Percentiles rank a stretch among this genome's conserved stretches.
These are phyloP conservation scores for Globisporangium paddicum DNA, from an alignment of 352 stramenopile genomes.

Conservation along the genomic window DNA sequence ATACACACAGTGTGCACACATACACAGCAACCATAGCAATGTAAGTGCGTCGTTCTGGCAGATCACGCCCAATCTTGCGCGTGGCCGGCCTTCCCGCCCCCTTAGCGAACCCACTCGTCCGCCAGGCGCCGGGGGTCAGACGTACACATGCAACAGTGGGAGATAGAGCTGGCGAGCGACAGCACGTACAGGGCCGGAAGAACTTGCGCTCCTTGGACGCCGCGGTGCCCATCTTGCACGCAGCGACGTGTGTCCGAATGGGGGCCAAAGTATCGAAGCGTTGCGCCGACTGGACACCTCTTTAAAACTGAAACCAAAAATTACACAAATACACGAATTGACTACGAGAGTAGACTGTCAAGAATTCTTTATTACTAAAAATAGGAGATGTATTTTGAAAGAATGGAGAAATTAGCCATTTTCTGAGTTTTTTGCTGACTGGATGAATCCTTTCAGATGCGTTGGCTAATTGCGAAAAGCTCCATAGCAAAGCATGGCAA, in stretches of 20 bases:
- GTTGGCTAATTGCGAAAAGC: conserved; percentile 5
- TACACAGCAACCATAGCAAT: not conserved
- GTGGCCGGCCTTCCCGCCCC: not conserved
- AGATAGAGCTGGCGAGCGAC: not conserved
- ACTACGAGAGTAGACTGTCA: not conserved
- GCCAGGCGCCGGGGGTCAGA: not conserved
- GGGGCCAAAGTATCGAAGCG: conserved; percentile 10
- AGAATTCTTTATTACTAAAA: not conserved
- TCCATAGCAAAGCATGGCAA: not conserved
- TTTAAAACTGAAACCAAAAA: not conserved
- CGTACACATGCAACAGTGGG: not conserved
- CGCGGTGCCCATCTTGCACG: conserved; percentile 29
- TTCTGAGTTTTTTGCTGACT: too few species aligned
- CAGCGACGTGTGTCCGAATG: too few species aligned
- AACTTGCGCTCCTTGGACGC: conserved; percentile 44
- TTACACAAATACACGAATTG: not conserved
- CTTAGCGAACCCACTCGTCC: not conserved
- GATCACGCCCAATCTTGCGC: not conserved
- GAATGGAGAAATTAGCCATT: not conserved
- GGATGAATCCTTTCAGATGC: conserved; percentile 3
- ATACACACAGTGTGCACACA: not conserved
- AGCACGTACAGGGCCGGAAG: conserved; percentile 46
- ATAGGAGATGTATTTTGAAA: not conserved
- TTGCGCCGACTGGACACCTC: conserved; percentile 1
- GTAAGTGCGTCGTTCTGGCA: not conserved